Conservation (phyloP, 176 grass and related monocot species). For the Thalia dealbata region DNA sequence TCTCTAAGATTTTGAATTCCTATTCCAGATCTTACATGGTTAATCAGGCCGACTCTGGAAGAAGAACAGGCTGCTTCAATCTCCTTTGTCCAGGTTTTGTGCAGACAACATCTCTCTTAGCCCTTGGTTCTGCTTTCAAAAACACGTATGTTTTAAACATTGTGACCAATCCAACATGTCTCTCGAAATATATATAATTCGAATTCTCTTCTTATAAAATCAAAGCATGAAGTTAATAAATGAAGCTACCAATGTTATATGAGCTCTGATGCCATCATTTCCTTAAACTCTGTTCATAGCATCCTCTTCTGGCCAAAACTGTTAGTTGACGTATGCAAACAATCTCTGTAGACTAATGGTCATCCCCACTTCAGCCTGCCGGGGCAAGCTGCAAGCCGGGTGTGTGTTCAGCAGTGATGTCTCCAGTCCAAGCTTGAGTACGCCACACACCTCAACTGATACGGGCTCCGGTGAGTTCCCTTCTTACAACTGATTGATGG, state of each 20-base stretch:
- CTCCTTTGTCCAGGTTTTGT: constrained; percentile 11
- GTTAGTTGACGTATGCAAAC: constrained; percentile 3
- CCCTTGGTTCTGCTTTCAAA: neutral
- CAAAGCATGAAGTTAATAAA: neutral
- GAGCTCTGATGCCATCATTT: too few species aligned
- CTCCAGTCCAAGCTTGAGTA: constrained; percentile 19
- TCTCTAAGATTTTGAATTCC: neutral
- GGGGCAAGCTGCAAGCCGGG: neutral
- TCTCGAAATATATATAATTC: neutral
- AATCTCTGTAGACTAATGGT: constrained; percentile 20
- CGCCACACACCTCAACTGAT: constrained; percentile 18
- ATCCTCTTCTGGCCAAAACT: constrained; percentile 2
- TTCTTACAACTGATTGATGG: constrained; percentile 1
- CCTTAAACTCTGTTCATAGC: too few species aligned
- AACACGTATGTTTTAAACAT: neutral
- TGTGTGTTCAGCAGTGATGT: constrained; percentile 23
- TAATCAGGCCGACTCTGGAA: neutral
- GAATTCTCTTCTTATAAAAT: neutral
- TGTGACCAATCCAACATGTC: neutral
- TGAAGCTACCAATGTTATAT: neutral
- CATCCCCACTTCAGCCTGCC: constrained; percentile 14
- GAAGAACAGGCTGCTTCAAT: constrained; percentile 1
- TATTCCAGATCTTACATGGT: neutral
- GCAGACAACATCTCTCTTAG: neutral
- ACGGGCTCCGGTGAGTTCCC: constrained; percentile 25